These are phyloP conservation scores for Zelopaecilomyces penicillatus DNA, from an alignment of 2,329 filamentous ascomycete genomes.

Conservation along the genomic window DNA sequence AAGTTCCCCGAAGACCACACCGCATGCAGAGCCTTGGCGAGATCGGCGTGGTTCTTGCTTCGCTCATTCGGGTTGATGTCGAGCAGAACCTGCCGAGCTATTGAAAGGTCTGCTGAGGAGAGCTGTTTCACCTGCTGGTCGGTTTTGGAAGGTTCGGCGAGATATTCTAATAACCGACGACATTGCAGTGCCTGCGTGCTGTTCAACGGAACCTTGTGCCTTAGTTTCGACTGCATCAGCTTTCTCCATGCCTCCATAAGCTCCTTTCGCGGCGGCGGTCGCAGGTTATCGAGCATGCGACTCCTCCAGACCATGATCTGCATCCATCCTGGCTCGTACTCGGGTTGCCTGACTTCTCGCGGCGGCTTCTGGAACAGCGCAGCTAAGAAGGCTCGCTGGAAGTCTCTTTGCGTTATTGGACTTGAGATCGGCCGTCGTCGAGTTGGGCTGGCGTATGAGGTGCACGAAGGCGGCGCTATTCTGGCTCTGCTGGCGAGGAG, in stretches of 20 bases:
- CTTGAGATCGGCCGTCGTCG: constrained; percentile 19
- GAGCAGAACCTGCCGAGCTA: constrained; percentile 36
- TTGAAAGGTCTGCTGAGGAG: constrained; percentile 33
- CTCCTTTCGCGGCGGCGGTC: constrained; percentile 55
- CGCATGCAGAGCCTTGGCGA: constrained; percentile 37
- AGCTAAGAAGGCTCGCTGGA: constrained; percentile 44
- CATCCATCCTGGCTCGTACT: constrained; percentile 62
- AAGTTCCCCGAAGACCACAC: constrained; percentile 14
- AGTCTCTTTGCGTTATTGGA: constrained; percentile 14
- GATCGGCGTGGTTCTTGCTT: constrained; percentile 35
- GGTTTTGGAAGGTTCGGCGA: constrained; percentile 26
- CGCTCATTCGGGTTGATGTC: constrained; percentile 33
- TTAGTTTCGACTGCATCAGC: constrained; percentile 52
- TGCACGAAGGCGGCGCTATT: constrained; percentile 24
- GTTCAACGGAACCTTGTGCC: constrained; percentile 45
- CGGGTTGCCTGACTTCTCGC: constrained; percentile 50
- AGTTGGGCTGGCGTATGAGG: constrained; percentile 20
- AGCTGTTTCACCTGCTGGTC: constrained; percentile 23
- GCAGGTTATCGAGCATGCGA: constrained; percentile 52
- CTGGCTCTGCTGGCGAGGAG: constrained; percentile 27
- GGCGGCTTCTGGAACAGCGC: constrained; percentile 53
- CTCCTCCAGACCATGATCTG: constrained; percentile 61
- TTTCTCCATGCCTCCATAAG: constrained; percentile 56
- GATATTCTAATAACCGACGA: constrained; percentile 50
- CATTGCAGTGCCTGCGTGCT: constrained; percentile 55